These are phyloP conservation scores for Dendrostoma leiphaemia DNA, from an alignment of 2,329 filamentous ascomycete genomes.

Conservation along the genomic window DNA sequence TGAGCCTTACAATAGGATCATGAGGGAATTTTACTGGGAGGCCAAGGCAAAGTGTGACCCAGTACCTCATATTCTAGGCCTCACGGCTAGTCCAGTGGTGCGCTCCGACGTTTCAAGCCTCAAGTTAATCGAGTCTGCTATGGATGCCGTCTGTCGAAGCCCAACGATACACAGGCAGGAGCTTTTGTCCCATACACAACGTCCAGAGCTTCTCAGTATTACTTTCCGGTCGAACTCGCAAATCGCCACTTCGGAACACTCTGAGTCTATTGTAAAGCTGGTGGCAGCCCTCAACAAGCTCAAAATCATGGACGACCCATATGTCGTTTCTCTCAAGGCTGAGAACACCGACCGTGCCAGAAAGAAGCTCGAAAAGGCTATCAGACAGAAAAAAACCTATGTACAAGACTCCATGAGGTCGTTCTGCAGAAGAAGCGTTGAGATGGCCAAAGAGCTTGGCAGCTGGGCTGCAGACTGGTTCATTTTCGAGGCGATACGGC, in stretches of 20 bases:
- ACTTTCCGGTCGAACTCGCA: constrained; percentile 26
- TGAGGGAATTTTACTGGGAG: constrained; percentile 68
- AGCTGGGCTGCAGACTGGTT: constrained; percentile 68
- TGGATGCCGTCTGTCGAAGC: constrained; percentile 68
- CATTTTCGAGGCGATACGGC: constrained; percentile 47
- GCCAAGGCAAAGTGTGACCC: constrained; percentile 33
- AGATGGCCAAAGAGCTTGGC: constrained; percentile 59
- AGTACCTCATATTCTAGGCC: constrained; percentile 69
- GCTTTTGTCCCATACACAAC: constrained; percentile 65
- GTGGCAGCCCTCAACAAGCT: constrained; percentile 38
- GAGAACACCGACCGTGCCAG: constrained; percentile 40
- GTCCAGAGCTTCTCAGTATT: constrained; percentile 51
- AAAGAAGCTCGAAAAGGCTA: constrained; percentile 34
- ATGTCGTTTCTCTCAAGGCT: constrained; percentile 45
- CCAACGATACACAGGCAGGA: constrained; percentile 69
- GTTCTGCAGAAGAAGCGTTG: constrained; percentile 47
- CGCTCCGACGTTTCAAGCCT: constrained; percentile 55
- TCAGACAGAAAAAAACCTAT: constrained; percentile 48
- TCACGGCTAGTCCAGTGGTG: constrained; percentile 78
- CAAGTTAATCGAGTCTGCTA: constrained; percentile 62
- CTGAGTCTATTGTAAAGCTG: constrained; percentile 43
- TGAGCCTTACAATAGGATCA: constrained; percentile 67
- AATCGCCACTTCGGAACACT: constrained; percentile 19
- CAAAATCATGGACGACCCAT: constrained; percentile 61
- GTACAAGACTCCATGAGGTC: constrained; percentile 54